phyloP scores from a whole-genome alignment of 352 stramenopile species.

The Phytophthora fragariae region DNA sequence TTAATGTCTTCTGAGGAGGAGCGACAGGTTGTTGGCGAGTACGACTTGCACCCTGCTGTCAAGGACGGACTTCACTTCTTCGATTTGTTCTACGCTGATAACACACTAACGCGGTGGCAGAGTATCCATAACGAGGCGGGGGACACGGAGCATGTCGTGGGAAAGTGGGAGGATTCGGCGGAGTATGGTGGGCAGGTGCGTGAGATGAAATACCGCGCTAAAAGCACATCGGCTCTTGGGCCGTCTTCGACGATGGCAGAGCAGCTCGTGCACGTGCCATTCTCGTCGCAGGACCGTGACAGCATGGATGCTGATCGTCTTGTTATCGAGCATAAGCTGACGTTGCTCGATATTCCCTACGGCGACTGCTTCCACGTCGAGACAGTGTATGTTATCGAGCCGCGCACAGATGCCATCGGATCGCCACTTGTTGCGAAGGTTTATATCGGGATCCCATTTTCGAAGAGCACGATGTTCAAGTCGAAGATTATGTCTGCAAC shows the following conservation, averaged over 20 bases:
- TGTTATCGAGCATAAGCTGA: slow-evolving; percentile 69
- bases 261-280: slow-evolving; percentile 59
- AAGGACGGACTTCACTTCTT: slow-evolving; percentile 71
- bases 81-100: slow-evolving; percentile 75
- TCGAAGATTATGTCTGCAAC: slow-evolving; percentile 82
- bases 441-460: slow-evolving; percentile 80
- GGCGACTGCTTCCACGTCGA: slow-evolving; percentile 84
- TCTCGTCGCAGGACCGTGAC: slow-evolving; percentile 49
- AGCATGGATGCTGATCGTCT: slow-evolving; percentile 54
- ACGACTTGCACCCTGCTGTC: slow-evolving; percentile 60
- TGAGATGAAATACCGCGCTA: slow-evolving; percentile 76
- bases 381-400: slow-evolving; percentile 64
- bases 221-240: slow-evolving; percentile 77
- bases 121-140: slow-evolving; percentile 65
- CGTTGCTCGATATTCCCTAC: slow-evolving; percentile 82
- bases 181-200: slow-evolving; percentile 73
- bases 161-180: slow-evolving; percentile 65
- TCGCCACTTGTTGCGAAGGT: slow-evolving; percentile 55
- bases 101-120: slow-evolving; percentile 58
- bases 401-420: slow-evolving; percentile 41
- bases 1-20: slow-evolving; percentile 77
- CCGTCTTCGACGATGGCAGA: slow-evolving; percentile 68
- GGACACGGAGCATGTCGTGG: slow-evolving; percentile 65
- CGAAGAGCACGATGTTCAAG: slow-evolving; percentile 88
- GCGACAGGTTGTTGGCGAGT: slow-evolving; percentile 72